Conservation (phyloP, 306 rosid species). For the Quercus cerris region DNA sequence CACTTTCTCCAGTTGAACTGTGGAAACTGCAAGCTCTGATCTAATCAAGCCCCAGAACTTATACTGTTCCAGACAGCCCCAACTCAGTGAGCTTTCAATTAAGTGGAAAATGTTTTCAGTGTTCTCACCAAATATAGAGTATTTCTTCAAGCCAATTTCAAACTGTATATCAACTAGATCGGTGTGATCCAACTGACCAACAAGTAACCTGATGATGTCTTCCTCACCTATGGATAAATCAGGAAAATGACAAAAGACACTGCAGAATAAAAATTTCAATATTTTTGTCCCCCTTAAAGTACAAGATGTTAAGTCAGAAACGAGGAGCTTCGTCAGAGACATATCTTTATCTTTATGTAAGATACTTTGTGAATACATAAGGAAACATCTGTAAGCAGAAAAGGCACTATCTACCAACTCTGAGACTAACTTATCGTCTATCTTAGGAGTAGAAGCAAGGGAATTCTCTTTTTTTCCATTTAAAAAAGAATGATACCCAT, state of each 20-base stretch:
- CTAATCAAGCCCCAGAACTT: slow-evolving; percentile 34
- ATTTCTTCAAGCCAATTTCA: slow-evolving; percentile 19
- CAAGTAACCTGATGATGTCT: slow-evolving; percentile 21
- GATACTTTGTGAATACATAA: slow-evolving; percentile 2
- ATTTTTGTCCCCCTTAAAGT: slow-evolving; percentile 12
- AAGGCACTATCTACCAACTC: slow-evolving; percentile 26
- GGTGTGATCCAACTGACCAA: slow-evolving; percentile 13
- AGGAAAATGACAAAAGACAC: slow-evolving; percentile 21
- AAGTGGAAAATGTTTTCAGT: slow-evolving; percentile 18
- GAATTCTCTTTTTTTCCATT: slow-evolving; percentile 3
- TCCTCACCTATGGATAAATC: slow-evolving; percentile 19
- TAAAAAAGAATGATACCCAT: slow-evolving; percentile 9
- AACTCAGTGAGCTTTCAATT: slow-evolving; percentile 34
- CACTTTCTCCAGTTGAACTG: slow-evolving; percentile 20
- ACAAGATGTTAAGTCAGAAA: slow-evolving; percentile 16
- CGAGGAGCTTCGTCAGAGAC: slow-evolving; percentile 16
- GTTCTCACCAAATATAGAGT: slow-evolving; percentile 25
- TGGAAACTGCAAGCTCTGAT: slow-evolving; percentile 27
- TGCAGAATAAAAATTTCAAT: slow-evolving; percentile 12
- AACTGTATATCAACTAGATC: slow-evolving; percentile 22
- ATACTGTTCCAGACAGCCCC: slow-evolving; percentile 28
- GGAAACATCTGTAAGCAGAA: slow-evolving; percentile 28
- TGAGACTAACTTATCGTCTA: slow-evolving; percentile 9
- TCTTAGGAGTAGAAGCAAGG: slow-evolving; percentile 2
- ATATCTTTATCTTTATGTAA: slow-evolving; percentile 1